Percentiles rank a stretch among this genome's conserved stretches.
phyloP scores from a whole-genome alignment of 352 stramenopile species.

The Phytophthora ramorum region DNA sequence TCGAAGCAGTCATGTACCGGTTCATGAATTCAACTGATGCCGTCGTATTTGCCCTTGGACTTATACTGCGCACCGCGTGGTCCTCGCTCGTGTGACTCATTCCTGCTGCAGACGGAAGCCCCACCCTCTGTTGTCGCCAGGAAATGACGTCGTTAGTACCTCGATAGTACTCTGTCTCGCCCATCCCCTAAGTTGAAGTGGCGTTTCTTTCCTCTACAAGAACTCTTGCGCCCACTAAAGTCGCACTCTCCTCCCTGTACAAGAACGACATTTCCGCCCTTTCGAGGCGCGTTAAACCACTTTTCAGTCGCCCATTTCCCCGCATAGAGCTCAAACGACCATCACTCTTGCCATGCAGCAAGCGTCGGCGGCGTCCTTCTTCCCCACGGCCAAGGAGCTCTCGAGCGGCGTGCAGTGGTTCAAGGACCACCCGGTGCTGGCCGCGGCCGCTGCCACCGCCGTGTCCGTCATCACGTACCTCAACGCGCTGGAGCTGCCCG shows the following conservation, averaged over 20 bases:
- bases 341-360: constrained; percentile 39
- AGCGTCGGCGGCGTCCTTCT: constrained; percentile 70
- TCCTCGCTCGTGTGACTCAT: no score
- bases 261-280: constrained; percentile 18
- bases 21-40: no score
- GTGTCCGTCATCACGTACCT: constrained; percentile 88
- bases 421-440: constrained; percentile 84
- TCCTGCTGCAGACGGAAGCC: no score
- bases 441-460: constrained; percentile 76
- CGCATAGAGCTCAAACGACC: constrained; percentile 4
- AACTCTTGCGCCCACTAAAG: constrained; percentile 25
- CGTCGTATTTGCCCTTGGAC: no score
- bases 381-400: constrained; percentile 86
- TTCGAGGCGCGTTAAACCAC: constrained; percentile 19
- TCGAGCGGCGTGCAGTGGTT: constrained; percentile 87
- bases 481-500: constrained; percentile 50
- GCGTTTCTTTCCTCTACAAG: constrained; percentile 8
- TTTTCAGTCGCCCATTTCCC: constrained; percentile 23
- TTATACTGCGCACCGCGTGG: no score
- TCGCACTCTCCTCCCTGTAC: constrained; percentile 20
- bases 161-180: no score
- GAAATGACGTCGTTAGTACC: no score
- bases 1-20: no score
- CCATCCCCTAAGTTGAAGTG: constrained; percentile 33
- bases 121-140: no score